These are phyloP conservation scores for Boletus putidus DNA, from an alignment of 1,284 basidiomycete genomes.

Conservation along the genomic window DNA sequence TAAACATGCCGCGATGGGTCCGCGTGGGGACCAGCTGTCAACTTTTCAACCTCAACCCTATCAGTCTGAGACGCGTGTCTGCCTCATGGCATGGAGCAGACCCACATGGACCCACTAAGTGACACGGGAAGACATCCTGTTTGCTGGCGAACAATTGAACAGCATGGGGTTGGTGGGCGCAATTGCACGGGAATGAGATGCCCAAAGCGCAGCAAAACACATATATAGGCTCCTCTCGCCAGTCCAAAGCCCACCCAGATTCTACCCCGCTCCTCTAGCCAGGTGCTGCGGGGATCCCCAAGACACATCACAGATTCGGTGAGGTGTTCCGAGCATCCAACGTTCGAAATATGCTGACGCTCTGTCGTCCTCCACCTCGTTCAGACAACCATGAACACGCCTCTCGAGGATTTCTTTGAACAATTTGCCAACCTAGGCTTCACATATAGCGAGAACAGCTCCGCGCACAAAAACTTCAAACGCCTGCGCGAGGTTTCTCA, in stretches of 20 bases:
- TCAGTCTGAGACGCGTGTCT: not conserved
- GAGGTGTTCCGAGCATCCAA: not conserved
- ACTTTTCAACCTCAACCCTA: too few species aligned
- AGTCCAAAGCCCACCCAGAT: too few species aligned
- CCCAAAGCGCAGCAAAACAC: not conserved
- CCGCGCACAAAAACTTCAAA: slow-evolving; percentile 18
- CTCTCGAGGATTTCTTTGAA: slow-evolving; percentile 21
- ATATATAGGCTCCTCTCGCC: slow-evolving; percentile 2
- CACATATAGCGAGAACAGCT: not conserved
- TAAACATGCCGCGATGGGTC: not conserved
- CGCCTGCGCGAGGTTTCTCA: not conserved
- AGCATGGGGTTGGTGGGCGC: not conserved
- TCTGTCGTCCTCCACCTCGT: too few species aligned
- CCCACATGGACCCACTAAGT: not conserved
- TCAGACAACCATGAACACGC: slow-evolving; percentile 12
- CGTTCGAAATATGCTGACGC: not conserved
- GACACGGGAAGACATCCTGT: too few species aligned
- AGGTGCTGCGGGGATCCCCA: not conserved
- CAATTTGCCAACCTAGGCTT: slow-evolving; percentile 18
- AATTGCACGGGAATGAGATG: slow-evolving; percentile 11
- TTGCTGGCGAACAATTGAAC: not conserved
- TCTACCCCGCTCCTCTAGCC: not conserved
- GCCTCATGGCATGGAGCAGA: not conserved
- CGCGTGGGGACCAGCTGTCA: not conserved
- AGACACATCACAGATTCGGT: not conserved